Percentiles rank a stretch among this genome's conserved stretches.
Conservation (phyloP, 2,329 filamentous ascomycete genomes). For the Sporothrix dimorphospora region DNA sequence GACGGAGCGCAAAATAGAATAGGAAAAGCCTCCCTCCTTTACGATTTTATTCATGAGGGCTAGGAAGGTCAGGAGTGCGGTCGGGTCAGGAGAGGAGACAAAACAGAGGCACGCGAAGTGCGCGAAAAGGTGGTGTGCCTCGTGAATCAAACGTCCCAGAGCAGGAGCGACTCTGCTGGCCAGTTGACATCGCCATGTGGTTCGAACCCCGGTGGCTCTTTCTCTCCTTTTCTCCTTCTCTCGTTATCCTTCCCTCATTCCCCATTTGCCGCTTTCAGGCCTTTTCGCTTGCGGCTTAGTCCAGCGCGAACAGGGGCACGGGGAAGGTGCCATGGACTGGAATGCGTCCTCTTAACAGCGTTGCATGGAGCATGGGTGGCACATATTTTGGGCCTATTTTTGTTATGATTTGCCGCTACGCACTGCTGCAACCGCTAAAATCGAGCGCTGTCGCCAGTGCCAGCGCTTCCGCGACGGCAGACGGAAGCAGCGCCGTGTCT, state of each 20-base stretch:
- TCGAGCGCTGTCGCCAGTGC: background rate
- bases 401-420: background rate
- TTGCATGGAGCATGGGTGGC: background rate
- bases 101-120: background rate
- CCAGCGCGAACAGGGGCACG: background rate
- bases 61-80: background rate
- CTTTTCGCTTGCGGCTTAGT: slow-evolving; percentile 18
- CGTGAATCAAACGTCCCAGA: slow-evolving; percentile 15
- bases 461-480: background rate
- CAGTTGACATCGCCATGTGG: slow-evolving; percentile 33
- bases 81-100: background rate
- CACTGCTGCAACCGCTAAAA: slow-evolving; percentile 8
- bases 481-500: background rate
- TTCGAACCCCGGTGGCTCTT: slow-evolving; percentile 24
- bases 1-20: background rate
- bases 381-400: background rate
- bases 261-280: background rate
- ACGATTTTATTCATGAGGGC: background rate
- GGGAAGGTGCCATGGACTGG: slow-evolving; percentile 1
- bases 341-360: slow-evolving; percentile 11
- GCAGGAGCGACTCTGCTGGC: slow-evolving; percentile 1
- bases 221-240: background rate
- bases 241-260: background rate
- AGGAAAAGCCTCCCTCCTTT: background rate
- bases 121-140: slow-evolving; percentile 2